Base-by-base conservation (phyloP, 495 filamentous ascomycete genomes). In the Penicillium samsonianum region DNA sequence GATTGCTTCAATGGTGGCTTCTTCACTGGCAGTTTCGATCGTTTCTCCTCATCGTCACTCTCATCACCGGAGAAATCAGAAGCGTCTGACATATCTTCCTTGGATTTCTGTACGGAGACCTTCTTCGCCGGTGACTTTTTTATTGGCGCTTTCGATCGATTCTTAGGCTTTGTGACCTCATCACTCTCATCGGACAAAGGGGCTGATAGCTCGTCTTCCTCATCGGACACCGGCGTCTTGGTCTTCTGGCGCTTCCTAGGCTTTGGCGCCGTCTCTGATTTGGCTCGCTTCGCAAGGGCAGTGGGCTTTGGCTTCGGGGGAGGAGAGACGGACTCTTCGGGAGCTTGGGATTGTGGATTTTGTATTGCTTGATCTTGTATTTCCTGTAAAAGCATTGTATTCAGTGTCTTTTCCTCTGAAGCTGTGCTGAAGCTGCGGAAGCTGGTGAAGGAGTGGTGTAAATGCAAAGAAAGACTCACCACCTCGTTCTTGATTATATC, bases 401-500 rank as follows among this genome's bases (percentile, higher is more conserved):
- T 68, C 40, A 68, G 51, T 19, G 20, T n/a, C 54, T 16, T 22
- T 23, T 23, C 14, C 38, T 8, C 19, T 23, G 35, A 23, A 22
- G 30, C 16, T n/a, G 22, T n/a, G 3, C 14, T 37, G 19, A n/a
- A n/a, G n/a, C n/a, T n/a, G n/a, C n/a, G n/a, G n/a, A n/a, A 46
- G 26, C 22, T 52, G n/a, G n/a, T n/a, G 14, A 23, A 38, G 16
- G 16, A n/a, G 16, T 16, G 3, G 16, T 26, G 8, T 11, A 25
- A 14, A 49, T 25, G 33, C 31, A 42, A n/a, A 58, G 46, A 76
- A 14, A 25, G 7, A 53, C 85, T 65, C 78, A 96, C 92, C 52
- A 89, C 81, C 69, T 85, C 82, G 16, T 82, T 77, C 56, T 81
- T 79, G 53, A 97, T 90, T 28, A 95, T 67, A 17, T 78, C 63